These are phyloP conservation scores for Prunus mongolica DNA, from an alignment of 306 rosid species.

Conservation along the genomic window DNA sequence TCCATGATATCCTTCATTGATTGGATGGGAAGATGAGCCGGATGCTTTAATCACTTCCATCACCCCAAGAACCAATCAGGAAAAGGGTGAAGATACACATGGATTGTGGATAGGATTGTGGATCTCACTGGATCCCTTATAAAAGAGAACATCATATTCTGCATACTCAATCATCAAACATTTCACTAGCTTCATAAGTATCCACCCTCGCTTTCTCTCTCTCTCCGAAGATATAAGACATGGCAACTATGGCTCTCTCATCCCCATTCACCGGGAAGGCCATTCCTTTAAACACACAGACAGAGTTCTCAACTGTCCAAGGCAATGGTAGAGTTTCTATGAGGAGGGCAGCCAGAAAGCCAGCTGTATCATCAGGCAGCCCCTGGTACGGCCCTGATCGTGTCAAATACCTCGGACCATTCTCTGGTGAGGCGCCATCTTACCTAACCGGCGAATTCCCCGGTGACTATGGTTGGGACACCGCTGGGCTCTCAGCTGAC, in stretches of 20 bases:
- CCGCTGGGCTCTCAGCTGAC: conserved; percentile 33
- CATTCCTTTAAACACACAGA: conserved; percentile 19
- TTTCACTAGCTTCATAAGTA: neutral
- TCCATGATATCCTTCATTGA: neutral
- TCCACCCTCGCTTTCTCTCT: neutral
- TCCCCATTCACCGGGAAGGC: conserved; percentile 33
- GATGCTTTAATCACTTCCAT: conserved; percentile 1
- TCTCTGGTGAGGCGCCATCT: conserved; percentile 40
- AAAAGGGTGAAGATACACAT: neutral
- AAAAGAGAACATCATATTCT: neutral
- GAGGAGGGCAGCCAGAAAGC: conserved; percentile 26
- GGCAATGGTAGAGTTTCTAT: conserved; percentile 27
- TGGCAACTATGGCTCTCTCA: conserved; percentile 38
- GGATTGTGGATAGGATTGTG: conserved; percentile 11
- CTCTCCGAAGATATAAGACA: neutral
- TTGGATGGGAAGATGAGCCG: neutral
- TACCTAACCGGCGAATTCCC: conserved; percentile 33
- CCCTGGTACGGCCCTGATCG: conserved; percentile 36
- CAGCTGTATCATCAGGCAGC: conserved; percentile 27
- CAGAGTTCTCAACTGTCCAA: conserved; percentile 11
- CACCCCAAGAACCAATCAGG: conserved; percentile 15
- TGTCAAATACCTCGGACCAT: conserved; percentile 38
- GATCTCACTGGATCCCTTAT: neutral
- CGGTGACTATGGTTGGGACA: conserved; percentile 37
- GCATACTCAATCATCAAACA: neutral